phyloP scores from a whole-genome alignment of 805 yeast genomes.

The Lipomyces sp. region DNA sequence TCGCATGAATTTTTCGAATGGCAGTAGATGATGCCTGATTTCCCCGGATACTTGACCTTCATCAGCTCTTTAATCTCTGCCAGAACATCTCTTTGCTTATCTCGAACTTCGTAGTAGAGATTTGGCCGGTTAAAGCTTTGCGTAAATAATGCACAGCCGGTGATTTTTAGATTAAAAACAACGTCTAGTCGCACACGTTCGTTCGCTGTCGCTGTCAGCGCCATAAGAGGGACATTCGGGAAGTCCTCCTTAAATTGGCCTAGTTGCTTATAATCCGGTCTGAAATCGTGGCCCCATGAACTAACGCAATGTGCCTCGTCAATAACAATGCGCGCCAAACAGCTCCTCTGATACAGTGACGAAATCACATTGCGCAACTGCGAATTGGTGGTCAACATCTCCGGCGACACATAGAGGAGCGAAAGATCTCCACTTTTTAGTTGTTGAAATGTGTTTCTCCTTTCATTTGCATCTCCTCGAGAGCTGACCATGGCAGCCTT shows the following conservation, averaged over 20 bases:
- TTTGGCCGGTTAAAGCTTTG: slow-evolving; percentile 94
- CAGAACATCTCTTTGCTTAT: slow-evolving; percentile 61
- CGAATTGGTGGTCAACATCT: slow-evolving; percentile 80
- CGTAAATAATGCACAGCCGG: slow-evolving; percentile 61
- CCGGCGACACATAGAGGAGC: slow-evolving; percentile 88
- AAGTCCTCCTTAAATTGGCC: slow-evolving; percentile 71
- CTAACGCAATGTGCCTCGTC: slow-evolving; percentile 99
- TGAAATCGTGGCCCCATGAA: slow-evolving; percentile 98
- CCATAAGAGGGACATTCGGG: slow-evolving; percentile 89
- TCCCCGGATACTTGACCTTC: slow-evolving; percentile 54
- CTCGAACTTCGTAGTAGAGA: slow-evolving; percentile 73
- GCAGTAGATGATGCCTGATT: slow-evolving; percentile 91
- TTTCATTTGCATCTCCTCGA: slow-evolving; percentile 65
- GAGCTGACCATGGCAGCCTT: slow-evolving; percentile 90
- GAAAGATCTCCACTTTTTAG: slow-evolving; percentile 71
- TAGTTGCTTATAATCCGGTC: slow-evolving; percentile 91
- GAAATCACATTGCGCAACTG: slow-evolving; percentile 68
- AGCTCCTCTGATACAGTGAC: slow-evolving; percentile 57
- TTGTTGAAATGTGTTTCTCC: slow-evolving; percentile 62
- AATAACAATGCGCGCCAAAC: slow-evolving; percentile 83
- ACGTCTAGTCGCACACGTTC: slow-evolving; percentile 87
- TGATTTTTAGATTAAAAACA: slow-evolving; percentile 71
- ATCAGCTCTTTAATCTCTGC: slow-evolving; percentile 67
- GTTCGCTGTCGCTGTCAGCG: slow-evolving; percentile 96
- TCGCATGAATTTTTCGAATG: slow-evolving; percentile 91